A percentile compares a stretch with the other conserved stretches of the same genome.
Conservation (phyloP, 495 filamentous ascomycete genomes). For the Lasiosphaeria hispida region DNA sequence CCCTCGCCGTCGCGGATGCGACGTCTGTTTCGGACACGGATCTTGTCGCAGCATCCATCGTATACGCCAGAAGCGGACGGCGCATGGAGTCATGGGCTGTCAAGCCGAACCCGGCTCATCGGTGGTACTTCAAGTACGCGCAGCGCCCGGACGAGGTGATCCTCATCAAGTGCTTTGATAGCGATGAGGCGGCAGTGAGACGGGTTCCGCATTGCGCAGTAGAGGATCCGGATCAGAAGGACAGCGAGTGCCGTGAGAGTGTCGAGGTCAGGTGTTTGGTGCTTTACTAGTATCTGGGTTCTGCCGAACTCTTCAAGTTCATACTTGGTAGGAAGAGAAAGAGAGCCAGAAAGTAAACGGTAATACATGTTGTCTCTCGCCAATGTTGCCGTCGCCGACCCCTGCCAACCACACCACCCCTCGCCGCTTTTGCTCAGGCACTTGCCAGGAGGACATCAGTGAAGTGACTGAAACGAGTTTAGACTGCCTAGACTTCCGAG, state of each 20-base stretch:
- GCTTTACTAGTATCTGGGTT: conserved; percentile 14
- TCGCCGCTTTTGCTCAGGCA: too few species aligned
- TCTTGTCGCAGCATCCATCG: conserved; percentile 63
- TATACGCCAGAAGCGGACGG: conserved; percentile 55
- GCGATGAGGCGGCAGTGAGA: conserved; percentile 57
- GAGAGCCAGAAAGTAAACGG: too few species aligned
- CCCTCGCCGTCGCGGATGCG: conserved; percentile 61
- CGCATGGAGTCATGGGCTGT: conserved; percentile 66
- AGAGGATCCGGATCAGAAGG: conserved; percentile 47
- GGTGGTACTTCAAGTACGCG: conserved; percentile 76
- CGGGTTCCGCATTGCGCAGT: conserved; percentile 65
- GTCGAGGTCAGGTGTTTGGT: conserved; percentile 52
- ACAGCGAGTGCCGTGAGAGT: conserved; percentile 52
- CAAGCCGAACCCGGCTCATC: conserved; percentile 50
- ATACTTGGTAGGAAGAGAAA: too few species aligned
- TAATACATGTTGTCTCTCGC: too few species aligned
- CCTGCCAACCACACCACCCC: too few species aligned
- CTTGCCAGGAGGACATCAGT: too few species aligned
- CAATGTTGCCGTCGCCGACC: too few species aligned
- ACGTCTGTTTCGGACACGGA: conserved; percentile 59
- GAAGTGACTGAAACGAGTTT: too few species aligned
- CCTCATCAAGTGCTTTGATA: conserved; percentile 71
- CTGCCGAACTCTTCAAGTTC: too few species aligned
- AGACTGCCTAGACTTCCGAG: too few species aligned
- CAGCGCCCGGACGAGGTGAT: conserved; percentile 59